phyloP scores from a whole-genome alignment of 768 basidiomycete species.

The Boletus reticuloceps region DNA sequence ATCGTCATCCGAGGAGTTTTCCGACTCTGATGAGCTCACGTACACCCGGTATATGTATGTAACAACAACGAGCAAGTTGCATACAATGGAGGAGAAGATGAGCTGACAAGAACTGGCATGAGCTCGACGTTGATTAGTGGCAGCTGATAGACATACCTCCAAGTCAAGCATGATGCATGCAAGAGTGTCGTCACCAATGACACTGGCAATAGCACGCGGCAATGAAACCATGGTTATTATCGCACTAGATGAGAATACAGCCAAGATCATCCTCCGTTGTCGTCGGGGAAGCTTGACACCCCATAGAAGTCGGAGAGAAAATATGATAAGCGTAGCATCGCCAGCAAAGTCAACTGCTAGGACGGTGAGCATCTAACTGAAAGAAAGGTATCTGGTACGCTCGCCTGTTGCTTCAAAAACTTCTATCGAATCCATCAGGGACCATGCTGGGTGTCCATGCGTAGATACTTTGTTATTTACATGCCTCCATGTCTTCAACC shows the following conservation, averaged over 20 bases:
- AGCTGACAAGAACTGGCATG: neutral
- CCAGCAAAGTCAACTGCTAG: neutral
- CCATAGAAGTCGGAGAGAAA: slow-evolving; percentile 14
- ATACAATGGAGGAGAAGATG: neutral
- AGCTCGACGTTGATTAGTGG: neutral
- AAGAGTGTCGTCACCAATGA: neutral
- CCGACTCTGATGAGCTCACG: neutral
- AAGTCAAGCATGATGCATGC: neutral
- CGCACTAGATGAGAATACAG: slow-evolving; percentile 10
- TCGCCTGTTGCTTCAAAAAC: slow-evolving; percentile 6
- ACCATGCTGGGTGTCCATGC: neutral
- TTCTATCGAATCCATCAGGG: neutral
- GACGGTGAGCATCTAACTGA: neutral
- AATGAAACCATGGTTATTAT: neutral
- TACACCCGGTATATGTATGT: slow-evolving; percentile 10
- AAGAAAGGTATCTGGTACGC: neutral
- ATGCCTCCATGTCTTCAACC: slow-evolving; percentile 1
- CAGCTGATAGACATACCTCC: neutral
- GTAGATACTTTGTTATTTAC: neutral
- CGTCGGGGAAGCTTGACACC: slow-evolving; percentile 8
- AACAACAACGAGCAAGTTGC: slow-evolving; percentile 14
- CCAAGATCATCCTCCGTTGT: slow-evolving; percentile 15
- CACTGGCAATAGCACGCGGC: neutral
- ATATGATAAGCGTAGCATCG: neutral
- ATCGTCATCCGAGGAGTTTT: neutral